phyloP scores from a whole-genome alignment of 1,139 yeast species.

The Suhomyces atakaporum region DNA sequence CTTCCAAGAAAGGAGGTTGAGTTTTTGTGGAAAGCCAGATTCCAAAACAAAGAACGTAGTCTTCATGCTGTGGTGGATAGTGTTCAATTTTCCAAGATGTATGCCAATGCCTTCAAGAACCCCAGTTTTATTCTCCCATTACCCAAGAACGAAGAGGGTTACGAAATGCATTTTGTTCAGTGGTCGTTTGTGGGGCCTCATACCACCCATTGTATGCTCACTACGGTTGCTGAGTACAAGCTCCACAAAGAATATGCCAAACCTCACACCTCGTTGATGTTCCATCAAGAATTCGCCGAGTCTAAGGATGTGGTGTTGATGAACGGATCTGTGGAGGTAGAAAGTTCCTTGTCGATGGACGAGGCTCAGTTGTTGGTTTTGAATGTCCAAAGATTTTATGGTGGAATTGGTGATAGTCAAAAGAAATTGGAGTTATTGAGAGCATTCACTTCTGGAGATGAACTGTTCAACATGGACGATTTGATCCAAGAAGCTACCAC shows the following conservation, averaged over 20 bases:
- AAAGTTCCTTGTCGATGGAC: constrained; percentile 61
- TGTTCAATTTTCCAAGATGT: constrained; percentile 59
- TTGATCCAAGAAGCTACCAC: constrained; percentile 74
- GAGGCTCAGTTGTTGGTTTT: constrained; percentile 79
- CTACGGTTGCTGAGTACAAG: constrained; percentile 90
- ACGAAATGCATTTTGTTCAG: constrained; percentile 90
- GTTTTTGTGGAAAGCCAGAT: constrained; percentile 87
- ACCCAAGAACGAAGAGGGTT: constrained; percentile 56
- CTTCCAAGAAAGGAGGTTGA: constrained; percentile 69
- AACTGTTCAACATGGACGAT: constrained; percentile 61
- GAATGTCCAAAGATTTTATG: constrained; percentile 87
- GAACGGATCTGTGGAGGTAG: constrained; percentile 84
- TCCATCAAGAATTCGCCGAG: constrained; percentile 76
- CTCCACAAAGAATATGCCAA: constrained; percentile 88
- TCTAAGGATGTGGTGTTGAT: constrained; percentile 71
- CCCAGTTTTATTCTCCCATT: constrained; percentile 77
- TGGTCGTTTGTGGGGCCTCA: constrained; percentile 89
- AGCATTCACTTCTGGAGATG: constrained; percentile 70
- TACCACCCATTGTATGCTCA: constrained; percentile 87
- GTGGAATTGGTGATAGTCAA: constrained; percentile 52
- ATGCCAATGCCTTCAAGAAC: constrained; percentile 66
- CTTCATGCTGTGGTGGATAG: constrained; percentile 66
- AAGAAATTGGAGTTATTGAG: constrained; percentile 58
- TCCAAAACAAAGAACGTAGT: constrained; percentile 59
- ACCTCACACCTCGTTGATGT: constrained; percentile 89